A percentile compares a stretch with the other conserved stretches of the same genome.
Evolutionary conservation across 331 rosid genomes (phyloP).

Genomic region (Quercus lobata): DNA sequence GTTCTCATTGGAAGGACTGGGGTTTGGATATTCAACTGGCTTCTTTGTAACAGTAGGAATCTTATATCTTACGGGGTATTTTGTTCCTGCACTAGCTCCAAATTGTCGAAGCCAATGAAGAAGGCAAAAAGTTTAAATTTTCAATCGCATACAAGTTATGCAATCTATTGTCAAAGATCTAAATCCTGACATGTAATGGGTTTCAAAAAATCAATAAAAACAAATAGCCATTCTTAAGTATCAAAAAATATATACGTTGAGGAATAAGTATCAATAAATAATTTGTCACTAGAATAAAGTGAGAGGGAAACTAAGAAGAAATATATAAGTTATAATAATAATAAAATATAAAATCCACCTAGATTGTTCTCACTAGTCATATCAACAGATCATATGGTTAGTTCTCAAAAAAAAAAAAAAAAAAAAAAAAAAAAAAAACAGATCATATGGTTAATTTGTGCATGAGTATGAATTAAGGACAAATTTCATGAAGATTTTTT

Average conservation of each 20-base stretch:
- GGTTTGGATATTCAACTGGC: slow-evolving; percentile 26
- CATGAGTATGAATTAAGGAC: too few relatives aligned
- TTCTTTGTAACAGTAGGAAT: slow-evolving; percentile 5
- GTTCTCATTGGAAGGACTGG: not conserved
- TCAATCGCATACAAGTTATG: not conserved
- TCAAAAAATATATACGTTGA: not conserved
- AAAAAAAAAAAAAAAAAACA: too few relatives aligned
- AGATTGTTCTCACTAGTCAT: too few relatives aligned
- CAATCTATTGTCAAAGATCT: not conserved
- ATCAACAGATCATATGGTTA: too few relatives aligned
- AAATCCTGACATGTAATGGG: not conserved
- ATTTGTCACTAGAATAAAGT: too few relatives aligned
- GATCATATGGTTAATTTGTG: too few relatives aligned
- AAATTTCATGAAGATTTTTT: too few relatives aligned
- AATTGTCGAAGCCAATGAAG: not conserved
- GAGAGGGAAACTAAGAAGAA: too few relatives aligned
- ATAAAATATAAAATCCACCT: too few relatives aligned
- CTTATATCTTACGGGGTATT: not conserved
- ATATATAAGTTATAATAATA: too few relatives aligned
- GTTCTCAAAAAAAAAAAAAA: too few relatives aligned
- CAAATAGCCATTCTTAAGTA: not conserved
- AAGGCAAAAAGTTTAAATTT: not conserved
- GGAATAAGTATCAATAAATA: too few relatives aligned
- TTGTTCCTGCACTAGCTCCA: not conserved
- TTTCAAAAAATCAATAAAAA: not conserved